Base-by-base conservation (phyloP, 1,284 basidiomycete species). In the Apiotrichum gracile region DNA sequence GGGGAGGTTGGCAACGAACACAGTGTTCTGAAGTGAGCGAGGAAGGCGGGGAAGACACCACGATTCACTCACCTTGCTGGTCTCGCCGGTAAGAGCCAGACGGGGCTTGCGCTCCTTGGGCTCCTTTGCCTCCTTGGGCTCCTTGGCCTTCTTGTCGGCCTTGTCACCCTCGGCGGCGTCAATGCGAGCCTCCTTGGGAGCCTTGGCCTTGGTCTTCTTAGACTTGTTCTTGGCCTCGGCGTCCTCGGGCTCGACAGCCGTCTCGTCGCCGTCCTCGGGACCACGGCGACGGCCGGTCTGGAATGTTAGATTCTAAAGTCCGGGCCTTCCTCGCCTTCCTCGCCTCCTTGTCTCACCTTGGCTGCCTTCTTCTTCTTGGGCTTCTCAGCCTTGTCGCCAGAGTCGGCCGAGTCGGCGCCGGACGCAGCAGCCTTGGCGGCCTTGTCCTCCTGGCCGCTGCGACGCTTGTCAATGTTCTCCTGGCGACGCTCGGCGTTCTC, bases 1-100 rank as follows among this genome's bases (percentile, higher is more conserved):
- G 35, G 90, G 87, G 53, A 96, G 87, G 79, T 96, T 96, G 75
- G 91, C 91, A 60, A 96, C 91, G 66, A 96, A 96, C 61, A 96
- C 79, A 74, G 89, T 85, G 59, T 81, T 87, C 82, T 88, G 34
- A 3, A 4, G 10, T 35, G 4, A 22, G 22, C 7, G 4, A 1
- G 16, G 13, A 13, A 24, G 68, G 85, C 87, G 19, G 10, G 14
- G 13, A 27, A 24, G n/a, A n/a, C n/a, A n/a, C n/a, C n/a, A n/a
- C n/a, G n/a, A n/a, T n/a, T n/a, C n/a, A 56, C 70, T 56, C 38
- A 74, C 72, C 58, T 66, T 64, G 69, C 80, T 84, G 61, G 80
- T 78, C 74, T 83, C 87, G 69, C 83, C 84, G 54, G 77, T 71
- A 60, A 82, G 82, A 61, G 78, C 74, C 57, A 70, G 64, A 52